phyloP scores from a whole-genome alignment of 164 flowering plant genomes.

The Aristolochia contorta region DNA sequence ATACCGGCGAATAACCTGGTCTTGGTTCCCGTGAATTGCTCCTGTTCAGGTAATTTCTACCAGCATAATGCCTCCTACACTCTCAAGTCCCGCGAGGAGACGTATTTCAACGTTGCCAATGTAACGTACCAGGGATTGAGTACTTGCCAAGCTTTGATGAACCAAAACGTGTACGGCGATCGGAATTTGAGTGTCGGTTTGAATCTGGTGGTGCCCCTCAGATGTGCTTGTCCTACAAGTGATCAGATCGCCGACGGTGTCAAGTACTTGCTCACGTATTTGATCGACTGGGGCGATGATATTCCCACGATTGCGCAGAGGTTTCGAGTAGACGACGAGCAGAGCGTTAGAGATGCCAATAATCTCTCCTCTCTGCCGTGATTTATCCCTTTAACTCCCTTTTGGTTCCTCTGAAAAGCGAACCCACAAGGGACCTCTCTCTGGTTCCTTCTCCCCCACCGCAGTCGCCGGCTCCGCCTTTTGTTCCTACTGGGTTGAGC shows the following conservation, averaged over 20 bases:
- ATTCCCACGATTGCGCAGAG: slow-evolving; percentile 20
- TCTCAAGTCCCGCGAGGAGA: slow-evolving; percentile 15
- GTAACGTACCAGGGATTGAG: slow-evolving; percentile 58
- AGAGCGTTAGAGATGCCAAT: slow-evolving; percentile 37
- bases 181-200: slow-evolving; percentile 15
- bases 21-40: slow-evolving; percentile 50
- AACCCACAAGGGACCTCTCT: slow-evolving; percentile 16
- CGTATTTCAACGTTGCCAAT: slow-evolving; percentile 44
- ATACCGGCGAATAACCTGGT: slow-evolving; percentile 25
- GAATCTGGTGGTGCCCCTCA: slow-evolving; percentile 33
- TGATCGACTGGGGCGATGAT: slow-evolving; percentile 23
- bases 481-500: neutral
- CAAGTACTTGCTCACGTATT: slow-evolving; percentile 37
- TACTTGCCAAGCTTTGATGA: slow-evolving; percentile 55
- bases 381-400: slow-evolving; percentile 41
- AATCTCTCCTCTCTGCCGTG: slow-evolving; percentile 9
- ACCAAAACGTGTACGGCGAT: slow-evolving; percentile 26
- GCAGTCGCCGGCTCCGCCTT: neutral
- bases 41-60: slow-evolving; percentile 37
- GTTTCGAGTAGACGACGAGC: slow-evolving; percentile 27
- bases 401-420: slow-evolving; percentile 37
- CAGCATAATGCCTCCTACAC: slow-evolving; percentile 41
- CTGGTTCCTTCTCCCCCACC: slow-evolving; percentile 3
- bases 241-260: slow-evolving; percentile 34
- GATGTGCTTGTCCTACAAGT: slow-evolving; percentile 61